Base-by-base conservation (phyloP, 352 stramenopile species). In the Thraustochytrium striatum region DNA sequence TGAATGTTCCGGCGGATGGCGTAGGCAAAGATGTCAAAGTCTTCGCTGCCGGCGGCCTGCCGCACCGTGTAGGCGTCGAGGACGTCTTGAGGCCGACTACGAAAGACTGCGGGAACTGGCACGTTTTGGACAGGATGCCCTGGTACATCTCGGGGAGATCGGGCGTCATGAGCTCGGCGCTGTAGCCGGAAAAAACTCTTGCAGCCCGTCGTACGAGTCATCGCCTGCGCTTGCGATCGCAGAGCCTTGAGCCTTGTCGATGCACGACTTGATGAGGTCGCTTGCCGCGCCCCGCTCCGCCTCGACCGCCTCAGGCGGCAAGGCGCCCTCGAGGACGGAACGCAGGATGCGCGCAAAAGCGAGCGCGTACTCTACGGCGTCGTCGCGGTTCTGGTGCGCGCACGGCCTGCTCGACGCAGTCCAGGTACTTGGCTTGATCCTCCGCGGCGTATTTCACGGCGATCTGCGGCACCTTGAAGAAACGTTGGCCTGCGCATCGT, bases 1-100 rank as follows among this genome's bases (percentile, higher is more conserved):
- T 61, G 65, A n/a, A 75, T 75, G 50, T 75, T 75, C n/a, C 65
- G 44, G 25, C 65, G 43, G 19, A 75, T 16, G 3, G 44, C 65
- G 25, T 75, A 75, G 32, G 44, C 50, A n/a, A 75, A 75, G n/a
- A 43, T 61, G 35, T 58, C 50, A 61, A 75, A 75, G 65, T 32
- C 65, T 21, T 75, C 30, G 19, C 9, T 11, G 16, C 65, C 5
- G 8, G 16, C 16, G 25, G 52, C 50, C 11, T 25, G 16, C 25
- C 30, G 30, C 0, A 75, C 52, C 13, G 44, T 32, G n/a, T 75
- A 39, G 35, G 3, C 25, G 50, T 75, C 65, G 43, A 75, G 65
- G 3, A 58, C 33, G 68, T 19, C 32, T 75, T 75, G 39, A 75
- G 65, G 21, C 65, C 65, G n/a, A 75, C 65, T 5, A 75, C 52